A percentile compares a stretch with the other conserved stretches of the same genome.
These are phyloP conservation scores for Psilocybe mexicana DNA, from an alignment of 1,284 basidiomycete species.

Conservation along the genomic window DNA sequence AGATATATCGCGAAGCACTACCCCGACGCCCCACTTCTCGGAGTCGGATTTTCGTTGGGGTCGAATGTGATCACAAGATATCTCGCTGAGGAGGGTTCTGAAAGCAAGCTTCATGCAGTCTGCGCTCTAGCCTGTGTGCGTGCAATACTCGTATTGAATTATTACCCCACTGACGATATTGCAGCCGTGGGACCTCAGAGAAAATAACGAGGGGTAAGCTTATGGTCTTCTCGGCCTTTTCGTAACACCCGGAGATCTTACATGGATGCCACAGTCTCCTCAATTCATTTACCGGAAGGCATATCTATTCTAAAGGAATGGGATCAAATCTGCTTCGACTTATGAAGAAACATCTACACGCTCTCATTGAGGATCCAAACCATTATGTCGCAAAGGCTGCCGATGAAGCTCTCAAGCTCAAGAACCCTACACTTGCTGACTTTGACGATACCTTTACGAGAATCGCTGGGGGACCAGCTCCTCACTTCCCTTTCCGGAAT, in stretches of 20 bases:
- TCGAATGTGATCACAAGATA: conserved; percentile 93
- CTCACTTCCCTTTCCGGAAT: conserved; percentile 78
- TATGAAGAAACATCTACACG: conserved; percentile 59
- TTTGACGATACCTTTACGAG: conserved; percentile 75
- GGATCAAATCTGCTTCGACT: conserved; percentile 75
- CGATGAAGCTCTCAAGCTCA: conserved; percentile 44
- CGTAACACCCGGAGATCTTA: conserved; percentile 4
- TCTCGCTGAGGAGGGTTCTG: conserved; percentile 82
- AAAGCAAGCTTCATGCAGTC: conserved; percentile 74
- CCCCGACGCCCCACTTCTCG: conserved; percentile 82
- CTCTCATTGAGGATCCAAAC: conserved; percentile 51
- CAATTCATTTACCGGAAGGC: conserved; percentile 61
- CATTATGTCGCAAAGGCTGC: conserved; percentile 52
- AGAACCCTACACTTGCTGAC: conserved; percentile 54
- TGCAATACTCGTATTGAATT: neutral
- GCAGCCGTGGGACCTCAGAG: conserved; percentile 77
- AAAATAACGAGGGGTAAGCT: conserved; percentile 57
- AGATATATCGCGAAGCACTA: conserved; percentile 76
- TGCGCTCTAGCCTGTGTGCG: conserved; percentile 82
- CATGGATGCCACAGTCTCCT: conserved; percentile 50
- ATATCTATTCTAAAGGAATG: conserved; percentile 85
- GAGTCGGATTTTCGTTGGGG: conserved; percentile 92
- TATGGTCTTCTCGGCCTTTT: conserved; percentile 5
- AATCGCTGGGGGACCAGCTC: conserved; percentile 76
- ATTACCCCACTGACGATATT: conserved; percentile 4